phyloP scores from a whole-genome alignment of 2,329 filamentous ascomycete genomes.

The Curvularia eragrostidis region DNA sequence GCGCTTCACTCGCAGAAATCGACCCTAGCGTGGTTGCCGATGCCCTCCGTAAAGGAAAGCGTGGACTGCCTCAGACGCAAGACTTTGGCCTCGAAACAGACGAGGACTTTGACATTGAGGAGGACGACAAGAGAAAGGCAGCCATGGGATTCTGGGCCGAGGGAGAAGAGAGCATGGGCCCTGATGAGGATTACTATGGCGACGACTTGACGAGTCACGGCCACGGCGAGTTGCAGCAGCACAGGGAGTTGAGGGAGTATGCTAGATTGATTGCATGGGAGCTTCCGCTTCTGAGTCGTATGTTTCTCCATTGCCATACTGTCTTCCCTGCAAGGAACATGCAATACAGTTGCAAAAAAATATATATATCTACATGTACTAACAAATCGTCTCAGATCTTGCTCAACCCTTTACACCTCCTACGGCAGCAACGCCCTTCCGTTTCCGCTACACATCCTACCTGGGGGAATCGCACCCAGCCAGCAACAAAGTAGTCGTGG shows the following conservation, averaged over 20 bases:
- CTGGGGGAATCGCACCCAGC: conserved; percentile 93
- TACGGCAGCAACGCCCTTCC: conserved; percentile 71
- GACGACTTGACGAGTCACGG: conserved; percentile 85
- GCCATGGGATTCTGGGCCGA: conserved; percentile 47
- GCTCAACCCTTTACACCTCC: conserved; percentile 82
- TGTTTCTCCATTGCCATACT: conserved; percentile 47
- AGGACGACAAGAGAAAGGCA: conserved; percentile 22
- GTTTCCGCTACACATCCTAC: conserved; percentile 97
- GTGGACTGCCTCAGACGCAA: conserved; percentile 25
- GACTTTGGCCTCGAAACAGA: conserved; percentile 30
- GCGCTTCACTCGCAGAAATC: conserved; percentile 32
- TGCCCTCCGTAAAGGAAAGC: conserved; percentile 34
- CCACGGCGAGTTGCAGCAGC: conserved; percentile 85
- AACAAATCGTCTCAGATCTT: conserved; percentile 64
- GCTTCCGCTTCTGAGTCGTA: conserved; percentile 88
- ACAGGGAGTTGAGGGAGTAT: conserved; percentile 88
- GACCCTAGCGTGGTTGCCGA: conserved; percentile 32
- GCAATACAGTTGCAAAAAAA: not conserved
- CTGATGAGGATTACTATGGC: conserved; percentile 71
- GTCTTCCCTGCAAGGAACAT: not conserved
- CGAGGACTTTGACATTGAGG: conserved; percentile 35
- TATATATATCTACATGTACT: not conserved
- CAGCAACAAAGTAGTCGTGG: conserved; percentile 90
- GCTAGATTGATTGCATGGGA: conserved; percentile 90
- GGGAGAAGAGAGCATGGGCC: conserved; percentile 58